Evolutionary conservation across 768 basidiomycete genomes (phyloP).

Genomic region (Mrakia hoshinonis): DNA sequence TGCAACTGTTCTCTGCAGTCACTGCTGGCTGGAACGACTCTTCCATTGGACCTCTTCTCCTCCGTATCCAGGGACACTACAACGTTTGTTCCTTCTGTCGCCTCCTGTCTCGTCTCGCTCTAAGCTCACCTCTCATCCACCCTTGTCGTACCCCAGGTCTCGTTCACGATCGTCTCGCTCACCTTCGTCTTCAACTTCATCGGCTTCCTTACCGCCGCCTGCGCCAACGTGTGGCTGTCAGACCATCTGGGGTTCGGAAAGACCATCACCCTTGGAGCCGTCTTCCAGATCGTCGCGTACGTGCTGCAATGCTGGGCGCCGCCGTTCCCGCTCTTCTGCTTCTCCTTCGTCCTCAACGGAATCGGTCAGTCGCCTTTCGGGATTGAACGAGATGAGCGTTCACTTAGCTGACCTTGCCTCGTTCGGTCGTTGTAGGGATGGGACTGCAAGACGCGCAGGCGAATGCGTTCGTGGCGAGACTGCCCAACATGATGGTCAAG

Average conservation of each 20-base stretch:
- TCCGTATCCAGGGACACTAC: constrained; percentile 31
- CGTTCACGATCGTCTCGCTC: constrained; percentile 19
- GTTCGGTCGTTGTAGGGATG: background rate
- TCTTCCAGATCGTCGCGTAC: constrained; percentile 34
- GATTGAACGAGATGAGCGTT: constrained; percentile 31
- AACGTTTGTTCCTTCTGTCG: background rate
- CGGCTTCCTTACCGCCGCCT: constrained; percentile 42
- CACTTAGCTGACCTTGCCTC: background rate
- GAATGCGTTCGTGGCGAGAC: constrained; percentile 46
- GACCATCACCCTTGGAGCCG: constrained; percentile 18
- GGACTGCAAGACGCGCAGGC: constrained; percentile 46
- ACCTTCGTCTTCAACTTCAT: constrained; percentile 50
- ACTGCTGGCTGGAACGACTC: constrained; percentile 29
- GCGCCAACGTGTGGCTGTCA: constrained; percentile 47
- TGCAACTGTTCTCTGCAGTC: background rate
- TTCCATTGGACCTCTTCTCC: constrained; percentile 31
- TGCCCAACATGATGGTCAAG: constrained; percentile 44
- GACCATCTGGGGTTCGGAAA: constrained; percentile 39
- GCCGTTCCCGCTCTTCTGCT: constrained; percentile 47
- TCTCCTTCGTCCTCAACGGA: constrained; percentile 46
- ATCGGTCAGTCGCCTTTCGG: constrained; percentile 35
- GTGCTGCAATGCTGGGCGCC: constrained; percentile 44
- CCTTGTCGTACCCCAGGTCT: background rate
- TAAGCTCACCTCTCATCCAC: background rate
- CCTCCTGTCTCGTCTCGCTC: background rate